Conservation (phyloP, 805 yeast genomes). For the Candida ascalaphidarum region DNA sequence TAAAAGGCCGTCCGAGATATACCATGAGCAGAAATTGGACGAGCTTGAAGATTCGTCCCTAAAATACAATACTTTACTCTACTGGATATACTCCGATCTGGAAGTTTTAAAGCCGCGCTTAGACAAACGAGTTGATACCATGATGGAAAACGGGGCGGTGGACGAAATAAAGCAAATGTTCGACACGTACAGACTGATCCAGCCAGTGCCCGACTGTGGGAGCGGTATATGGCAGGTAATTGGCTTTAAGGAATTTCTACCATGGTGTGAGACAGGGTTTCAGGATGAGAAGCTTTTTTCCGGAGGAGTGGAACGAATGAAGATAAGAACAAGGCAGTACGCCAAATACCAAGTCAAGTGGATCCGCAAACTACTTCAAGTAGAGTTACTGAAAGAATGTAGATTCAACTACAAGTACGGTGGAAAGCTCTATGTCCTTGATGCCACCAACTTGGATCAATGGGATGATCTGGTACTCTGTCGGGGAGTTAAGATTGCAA, state of each 20-base stretch:
- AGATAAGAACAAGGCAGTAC: constrained; percentile 73
- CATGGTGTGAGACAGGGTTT: constrained; percentile 41
- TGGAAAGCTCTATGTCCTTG: constrained; percentile 57
- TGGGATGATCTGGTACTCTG: constrained; percentile 55
- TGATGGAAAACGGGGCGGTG: constrained; percentile 65
- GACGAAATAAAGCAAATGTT: constrained; percentile 61
- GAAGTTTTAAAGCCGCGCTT: constrained; percentile 51
- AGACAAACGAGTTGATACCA: constrained; percentile 74
- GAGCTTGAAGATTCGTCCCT: constrained; percentile 39
- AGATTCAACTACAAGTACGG: constrained; percentile 43
- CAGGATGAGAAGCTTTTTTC: constrained; percentile 15
- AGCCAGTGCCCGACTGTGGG: constrained; percentile 42
- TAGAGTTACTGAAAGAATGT: constrained; percentile 45
- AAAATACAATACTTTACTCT: constrained; percentile 53
- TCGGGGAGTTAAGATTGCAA: constrained; percentile 46
- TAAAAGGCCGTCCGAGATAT: constrained; percentile 60
- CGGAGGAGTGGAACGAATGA: constrained; percentile 66
- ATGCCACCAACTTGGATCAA: constrained; percentile 60
- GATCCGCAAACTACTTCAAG: constrained; percentile 66
- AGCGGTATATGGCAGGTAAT: constrained; percentile 90
- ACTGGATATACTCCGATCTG: constrained; percentile 77
- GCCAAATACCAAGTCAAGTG: constrained; percentile 87
- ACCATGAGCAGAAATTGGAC: constrained; percentile 45
- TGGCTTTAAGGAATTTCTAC: constrained; percentile 85
- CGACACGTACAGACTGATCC: constrained; percentile 25